Base-by-base conservation (phyloP, 495 filamentous ascomycete genomes). In the Cercophora newfieldiana region DNA sequence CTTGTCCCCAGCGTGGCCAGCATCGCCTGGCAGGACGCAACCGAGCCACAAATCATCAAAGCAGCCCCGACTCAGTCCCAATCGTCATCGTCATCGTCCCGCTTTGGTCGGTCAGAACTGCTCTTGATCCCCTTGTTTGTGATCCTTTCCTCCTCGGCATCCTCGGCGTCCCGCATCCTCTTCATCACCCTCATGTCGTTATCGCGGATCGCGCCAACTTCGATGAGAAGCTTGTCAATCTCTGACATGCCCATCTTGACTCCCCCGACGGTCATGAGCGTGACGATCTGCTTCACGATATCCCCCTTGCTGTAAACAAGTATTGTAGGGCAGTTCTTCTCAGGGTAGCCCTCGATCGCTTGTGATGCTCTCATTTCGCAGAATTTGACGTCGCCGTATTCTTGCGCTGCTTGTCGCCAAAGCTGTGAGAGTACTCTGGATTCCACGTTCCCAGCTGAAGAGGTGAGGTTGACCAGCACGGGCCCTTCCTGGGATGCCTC, bases 341-440 rank as follows among this genome's bases (percentile, higher is more conserved):
- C 96, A 18, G 95, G 95, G 75, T 98, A 99, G 22, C 90, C 90
- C 78, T 98, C 95, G 71, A 99, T 97, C 64, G 95, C 97, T 85
- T 96, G 88, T 72, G 93, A 89, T 2, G 87, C 95, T 69, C 88
- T 84, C 53, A 99, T 98, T 78, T 99, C 92, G 75, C 94, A 97
- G 80, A 99, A 99, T 78, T 99, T 99, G 73, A 98, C 78, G 64
- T 99, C 93, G 29, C 92, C 92, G 72, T 89, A 98, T 72, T 92
- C 91, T 62, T 75, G 77, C 18, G 95, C 95, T 65, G 93, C 80
- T 72, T 91, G 85, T 22, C 90, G 82, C 94, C 95, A 99, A n/a
- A 97, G 80, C 71, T 95, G 88, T 16, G 89, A 88, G 69, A 97
- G 74, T 1, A 96, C 77, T 31, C 90, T 85, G 1, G 92, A 96